Evolutionary conservation across 305 asterid species (phyloP).

Genomic region (Fraxinus dipetala): DNA sequence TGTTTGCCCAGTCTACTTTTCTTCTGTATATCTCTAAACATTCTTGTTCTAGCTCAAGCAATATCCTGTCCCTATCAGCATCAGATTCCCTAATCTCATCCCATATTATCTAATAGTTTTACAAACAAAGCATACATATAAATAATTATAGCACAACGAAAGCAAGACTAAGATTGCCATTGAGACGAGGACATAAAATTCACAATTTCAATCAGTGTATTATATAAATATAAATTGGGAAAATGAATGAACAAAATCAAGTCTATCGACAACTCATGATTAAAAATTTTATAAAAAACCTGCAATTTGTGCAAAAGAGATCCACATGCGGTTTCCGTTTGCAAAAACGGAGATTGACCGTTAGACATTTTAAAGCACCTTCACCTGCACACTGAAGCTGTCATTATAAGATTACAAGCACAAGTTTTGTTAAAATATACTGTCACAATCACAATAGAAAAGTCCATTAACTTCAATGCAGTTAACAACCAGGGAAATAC

Average conservation of each 20-base stretch:
- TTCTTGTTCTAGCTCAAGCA: slow-evolving; percentile 48
- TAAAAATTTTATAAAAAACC: slow-evolving; percentile 18
- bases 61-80: slow-evolving; percentile 39
- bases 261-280: not conserved
- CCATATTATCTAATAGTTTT: slow-evolving; percentile 38
- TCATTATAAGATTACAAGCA: not conserved
- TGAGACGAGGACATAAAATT: not conserved
- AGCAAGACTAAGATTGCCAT: not conserved
- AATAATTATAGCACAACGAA: not conserved
- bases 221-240: not conserved
- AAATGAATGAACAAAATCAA: not conserved
- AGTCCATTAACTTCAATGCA: not conserved
- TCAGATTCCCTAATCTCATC: slow-evolving; percentile 54
- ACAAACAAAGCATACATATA: not conserved
- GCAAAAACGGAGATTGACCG: slow-evolving; percentile 18
- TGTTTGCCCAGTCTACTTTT: slow-evolving; percentile 46
- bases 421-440: not conserved
- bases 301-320: slow-evolving; percentile 41
- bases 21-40: slow-evolving; percentile 46
- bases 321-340: slow-evolving; percentile 43
- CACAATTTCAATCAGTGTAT: not conserved
- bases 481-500: not conserved
- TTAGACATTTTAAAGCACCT: slow-evolving; percentile 22
- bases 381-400: slow-evolving; percentile 24
- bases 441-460: not conserved